Evolutionary conservation across 177 flowering plant genomes (phyloP), one percentile per base, ranked within the genome.

Genomic region (Vitis hybrid): DNA sequence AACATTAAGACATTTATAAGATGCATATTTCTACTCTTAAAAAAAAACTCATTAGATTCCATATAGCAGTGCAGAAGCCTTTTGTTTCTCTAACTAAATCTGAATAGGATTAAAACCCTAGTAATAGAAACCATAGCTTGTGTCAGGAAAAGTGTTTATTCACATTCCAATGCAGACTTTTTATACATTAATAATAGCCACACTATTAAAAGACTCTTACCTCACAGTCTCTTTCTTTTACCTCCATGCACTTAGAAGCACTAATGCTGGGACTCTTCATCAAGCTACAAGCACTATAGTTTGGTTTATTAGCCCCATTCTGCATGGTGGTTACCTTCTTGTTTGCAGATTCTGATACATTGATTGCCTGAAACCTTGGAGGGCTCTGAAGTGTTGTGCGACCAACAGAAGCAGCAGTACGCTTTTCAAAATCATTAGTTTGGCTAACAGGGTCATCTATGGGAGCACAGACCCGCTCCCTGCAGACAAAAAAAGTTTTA

Each of bases 221-320:
- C 77, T 72, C 75, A 64, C 60, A 60, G n/a, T 72, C 70, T 74
- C 67, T 72, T 69, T 64, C 64, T 65, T 71, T 57, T 5, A 73
- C 75, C 8, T 57, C 84, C 20, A 85, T 67, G 62, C 86, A 83
- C 62, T 67, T 82, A 16, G 92, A 85, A 74, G 82, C 85, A 71
- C 84, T 77, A 51, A 85, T 83, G 79, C 87, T 85, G 60, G 76
- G 80, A 75, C 90, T 86, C 71, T 77, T 88, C 65, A 77, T 45
- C 65, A 86, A 66, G 73, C 79, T 72, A 10, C 77, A 78, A 5
- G 77, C 76, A 69, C 85, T 78, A 56, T 61, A 70, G 58, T 83
- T 70, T 52, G 81, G 72, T 66, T 74, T 76, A 60, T 64, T 71
- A n/a, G 45, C 16, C 39, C 75, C 78, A 73, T 74, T 78, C 60